Conservation (phyloP, 345 rosid genomes). For the Eucalyptus microcorys region DNA sequence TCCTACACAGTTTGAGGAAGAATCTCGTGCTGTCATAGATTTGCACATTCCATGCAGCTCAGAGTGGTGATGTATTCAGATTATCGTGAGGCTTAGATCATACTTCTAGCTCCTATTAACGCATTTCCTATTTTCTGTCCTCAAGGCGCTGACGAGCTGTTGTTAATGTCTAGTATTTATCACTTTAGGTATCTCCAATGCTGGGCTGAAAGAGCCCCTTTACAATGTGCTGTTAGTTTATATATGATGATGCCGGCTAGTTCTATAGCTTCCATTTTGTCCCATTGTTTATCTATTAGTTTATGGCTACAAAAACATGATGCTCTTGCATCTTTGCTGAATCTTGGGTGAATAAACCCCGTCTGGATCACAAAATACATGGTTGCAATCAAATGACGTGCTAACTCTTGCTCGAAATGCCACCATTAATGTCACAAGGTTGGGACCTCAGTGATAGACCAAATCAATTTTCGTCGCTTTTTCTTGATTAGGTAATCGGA, state of each 20-base stretch:
- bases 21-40: neutral
- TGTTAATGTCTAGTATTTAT: neutral
- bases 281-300: neutral
- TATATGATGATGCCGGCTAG: neutral
- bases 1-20: conserved; percentile 68
- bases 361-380: neutral
- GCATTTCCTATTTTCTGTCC: neutral
- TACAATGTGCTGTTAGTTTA: neutral
- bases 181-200: neutral
- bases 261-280: neutral
- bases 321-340: neutral
- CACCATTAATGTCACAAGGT: neutral
- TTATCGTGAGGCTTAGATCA: neutral
- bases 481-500: neutral
- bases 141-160: neutral
- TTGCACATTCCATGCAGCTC: neutral
- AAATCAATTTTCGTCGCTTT: neutral
- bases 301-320: neutral
- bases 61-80: neutral
- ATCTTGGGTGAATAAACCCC: neutral
- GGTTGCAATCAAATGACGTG: neutral
- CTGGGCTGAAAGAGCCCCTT: neutral
- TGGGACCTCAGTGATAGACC: neutral
- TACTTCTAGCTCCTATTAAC: neutral
- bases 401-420: neutral